Evolutionary conservation across 441 rosid species (phyloP), one percentile per base, ranked within the genome.

Genomic region (Gossypium gossypioides): DNA sequence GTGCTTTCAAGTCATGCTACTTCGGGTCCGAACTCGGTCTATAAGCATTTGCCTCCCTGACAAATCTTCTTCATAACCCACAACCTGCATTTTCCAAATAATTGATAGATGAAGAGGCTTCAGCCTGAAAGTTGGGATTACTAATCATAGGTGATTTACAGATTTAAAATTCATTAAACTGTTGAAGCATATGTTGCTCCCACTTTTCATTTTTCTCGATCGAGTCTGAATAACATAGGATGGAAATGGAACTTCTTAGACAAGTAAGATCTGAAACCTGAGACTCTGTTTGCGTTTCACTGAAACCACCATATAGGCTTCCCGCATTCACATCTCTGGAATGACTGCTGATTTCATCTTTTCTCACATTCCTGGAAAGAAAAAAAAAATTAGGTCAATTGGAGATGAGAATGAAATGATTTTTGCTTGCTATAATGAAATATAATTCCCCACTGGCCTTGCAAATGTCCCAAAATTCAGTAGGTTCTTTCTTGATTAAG

Each of bases 21-120:
- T 84, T 65, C 97, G 89, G 50, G 96, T 91, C 78, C 89, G 87
- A 79, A 91, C 98, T 81, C 92, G 87, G 78, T 96, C 98, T 59
- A 96, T 96, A 73, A 96, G 90, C 98, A 93, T 91, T 78, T 96
- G 97, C 80, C 91, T 88, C 42, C 99, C 99, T 1, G 97, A 87
- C 77, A 90, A 83, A 83, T 96, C 99, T 78, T 96, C 99, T 83
- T 96, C 99, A 34, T 93, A 96, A 46, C 85, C 81, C 77, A 96
- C 92, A 62, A 91, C 97, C 99, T 96, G 85, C 81, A 80, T 75
- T 71, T 22, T 70, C 80, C 69, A 59, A 64, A 0, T n/a, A 55
- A 10, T 32, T 6, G 13, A 63, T 7, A 9, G 40, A 18, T 19
- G 22, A 29, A 71, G 7, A 0, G 10, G 50, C 4, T 61, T 25